Evolutionary conservation across 2,329 filamentous ascomycete species (phyloP), one percentile per base, ranked within the genome.

Genomic region (Aphanoascus verrucosus): DNA sequence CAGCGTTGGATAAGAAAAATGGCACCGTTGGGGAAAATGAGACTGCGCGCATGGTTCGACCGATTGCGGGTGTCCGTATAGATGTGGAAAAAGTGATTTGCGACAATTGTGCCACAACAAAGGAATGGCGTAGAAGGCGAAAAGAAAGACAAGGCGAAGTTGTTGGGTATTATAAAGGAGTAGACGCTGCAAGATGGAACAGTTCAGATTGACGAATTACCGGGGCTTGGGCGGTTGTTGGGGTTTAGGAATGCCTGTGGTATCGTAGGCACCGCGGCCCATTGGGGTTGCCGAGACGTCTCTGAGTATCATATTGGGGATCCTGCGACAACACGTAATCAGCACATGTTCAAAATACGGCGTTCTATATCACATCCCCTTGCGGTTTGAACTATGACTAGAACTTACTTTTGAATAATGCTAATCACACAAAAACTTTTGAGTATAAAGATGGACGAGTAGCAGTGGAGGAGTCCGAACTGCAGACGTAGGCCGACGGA

Each of bases 181-280:
- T 44, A 44, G 32, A 28, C 48, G 48, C 48, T 50, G 48, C 48
- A 34, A 14, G 23, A 50, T 43, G 46, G 50, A 14, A 32, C 5
- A 28, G 23, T 51, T 37, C 34, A 23, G 34, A 41, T 52, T 20
- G 45, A 48, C 19, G 11, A 37, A 61, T 57, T 60, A 62, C 57
- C 60, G 59, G 44, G 63, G 64, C 42, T 61, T 68, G 37, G 72
- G 71, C 43, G 70, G 71, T 57, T 73, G 74, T 60, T 72, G 72
- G 54, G 69, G 74, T 64, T 76, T 75, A 59, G 74, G 72, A 19
- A 76, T 72, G 28, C 74, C 74, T 5, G 74, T 77, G 40, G 74
- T 77, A 59, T 77, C 74, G 57, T 77, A 77, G 55, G 72, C 73
- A 54, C 74, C 74, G 58, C 74, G 71, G 56, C 74, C 74, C 73